Base-by-base conservation (phyloP, 2,329 filamentous ascomycete genomes). In the Leptodontidium sp. region DNA sequence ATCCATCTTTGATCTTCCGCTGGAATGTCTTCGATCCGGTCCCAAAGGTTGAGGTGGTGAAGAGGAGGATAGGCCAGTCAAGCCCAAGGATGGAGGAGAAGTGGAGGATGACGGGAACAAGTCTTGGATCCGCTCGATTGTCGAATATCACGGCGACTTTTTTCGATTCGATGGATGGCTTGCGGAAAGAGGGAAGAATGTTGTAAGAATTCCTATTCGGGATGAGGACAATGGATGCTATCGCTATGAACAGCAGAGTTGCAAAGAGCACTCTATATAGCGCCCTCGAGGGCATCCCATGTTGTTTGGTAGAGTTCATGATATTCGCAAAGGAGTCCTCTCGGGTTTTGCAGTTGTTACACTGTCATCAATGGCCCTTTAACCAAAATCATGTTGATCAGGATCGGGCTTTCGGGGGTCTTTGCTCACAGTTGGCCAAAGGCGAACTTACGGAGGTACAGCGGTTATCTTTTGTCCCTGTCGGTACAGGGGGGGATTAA, bases 41-140 rank as follows among this genome's bases (percentile, higher is more conserved):
- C 11, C 38, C 24, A 71, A 12, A 70, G 67, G 59, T 71, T 59
- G 40, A 59, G 24, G 65, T 43, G 38, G 81, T 82, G 71, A 79
- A 81, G 55, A 82, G 76, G 45, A 81, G 75, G 40, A 83, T 77
- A 17, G 81, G 80, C 81, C 82, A 83, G 24, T 70, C 66, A 35
- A 81, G 81, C 1, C 81, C 81, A 11, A 83, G 79, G 3, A 80
- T 75, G n/a, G 75, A 70, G 35, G 77, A 73, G 70, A 79, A 81
- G 65, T 81, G 78, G 35, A 81, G 70, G 29, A 81, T 74, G 24
- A 80, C 63, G 2, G 79, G 79, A 17, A 79, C 65, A 9, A 81
- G 73, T 14, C 38, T n/a, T 1, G 17, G 2, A 24, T 52, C 45
- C 21, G 45, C 40, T 35, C 62, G 57, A 32, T 52, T 58, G 29